Evolutionary conservation across 1,284 basidiomycete genomes (phyloP).

Genomic region (Meira nashicola): DNA sequence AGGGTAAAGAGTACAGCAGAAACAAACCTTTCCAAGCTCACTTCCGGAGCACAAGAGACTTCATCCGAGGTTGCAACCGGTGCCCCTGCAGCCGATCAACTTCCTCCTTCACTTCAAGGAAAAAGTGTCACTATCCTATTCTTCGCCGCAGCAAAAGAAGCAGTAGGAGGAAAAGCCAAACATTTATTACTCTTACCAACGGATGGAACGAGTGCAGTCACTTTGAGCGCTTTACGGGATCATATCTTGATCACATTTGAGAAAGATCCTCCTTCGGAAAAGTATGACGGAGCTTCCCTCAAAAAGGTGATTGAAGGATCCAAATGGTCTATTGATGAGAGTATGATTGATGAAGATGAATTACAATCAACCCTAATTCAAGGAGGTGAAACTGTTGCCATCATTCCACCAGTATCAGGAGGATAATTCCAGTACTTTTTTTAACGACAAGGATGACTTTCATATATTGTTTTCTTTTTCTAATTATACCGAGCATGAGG

Average conservation of each 20-base stretch:
- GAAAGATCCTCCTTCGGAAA: too few relatives aligned
- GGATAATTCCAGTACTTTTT: too few relatives aligned
- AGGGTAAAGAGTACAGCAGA: neutral
- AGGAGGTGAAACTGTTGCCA: constrained; percentile 72
- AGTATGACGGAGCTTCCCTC: neutral
- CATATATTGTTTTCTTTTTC: too few relatives aligned
- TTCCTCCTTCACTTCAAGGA: neutral
- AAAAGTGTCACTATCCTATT: constrained; percentile 60
- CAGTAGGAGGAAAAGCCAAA: constrained; percentile 60
- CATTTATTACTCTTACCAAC: neutral
- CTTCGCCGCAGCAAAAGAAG: constrained; percentile 72
- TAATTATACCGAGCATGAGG: too few relatives aligned
- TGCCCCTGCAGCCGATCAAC: too few relatives aligned
- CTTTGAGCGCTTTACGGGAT: too few relatives aligned
- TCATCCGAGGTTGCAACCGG: too few relatives aligned
- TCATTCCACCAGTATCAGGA: constrained; percentile 75
- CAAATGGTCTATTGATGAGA: constrained; percentile 68
- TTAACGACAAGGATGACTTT: too few relatives aligned
- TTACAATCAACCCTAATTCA: constrained; percentile 55
- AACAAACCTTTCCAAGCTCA: too few relatives aligned
- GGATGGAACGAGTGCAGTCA: too few relatives aligned
- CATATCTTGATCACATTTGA: too few relatives aligned
- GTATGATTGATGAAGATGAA: constrained; percentile 64
- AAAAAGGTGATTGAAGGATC: constrained; percentile 9
- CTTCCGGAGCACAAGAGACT: too few relatives aligned